A percentile compares a stretch with the other conserved stretches of the same genome.
Conservation (phyloP, 1,284 basidiomycete species). For the Ceratobasidium sp. region DNA sequence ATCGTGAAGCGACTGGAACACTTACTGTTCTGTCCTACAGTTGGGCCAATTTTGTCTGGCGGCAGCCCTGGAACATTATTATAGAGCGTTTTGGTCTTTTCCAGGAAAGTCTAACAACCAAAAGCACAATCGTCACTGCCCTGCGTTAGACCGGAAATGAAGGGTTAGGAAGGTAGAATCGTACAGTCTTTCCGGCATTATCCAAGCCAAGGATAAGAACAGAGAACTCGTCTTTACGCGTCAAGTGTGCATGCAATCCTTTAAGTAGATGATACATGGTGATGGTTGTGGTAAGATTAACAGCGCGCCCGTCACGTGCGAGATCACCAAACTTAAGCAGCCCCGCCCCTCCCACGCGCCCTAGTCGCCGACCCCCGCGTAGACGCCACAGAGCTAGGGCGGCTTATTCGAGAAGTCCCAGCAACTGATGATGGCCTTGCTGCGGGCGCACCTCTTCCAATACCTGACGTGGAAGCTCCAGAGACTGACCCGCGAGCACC, state of each 20-base stretch:
- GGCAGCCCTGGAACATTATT: constrained; percentile 85
- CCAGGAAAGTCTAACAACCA: constrained; percentile 78
- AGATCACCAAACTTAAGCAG: background rate
- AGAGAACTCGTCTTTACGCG: constrained; percentile 93
- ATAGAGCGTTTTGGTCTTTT: constrained; percentile 93
- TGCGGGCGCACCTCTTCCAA: constrained; percentile 28
- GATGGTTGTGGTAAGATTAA: constrained; percentile 8
- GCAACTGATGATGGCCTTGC: constrained; percentile 32
- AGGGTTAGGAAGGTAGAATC: constrained; percentile 49
- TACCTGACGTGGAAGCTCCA: constrained; percentile 2
- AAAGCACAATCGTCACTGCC: constrained; percentile 33
- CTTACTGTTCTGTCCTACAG: constrained; percentile 94
- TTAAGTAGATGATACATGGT: constrained; percentile 91
- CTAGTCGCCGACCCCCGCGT: constrained; percentile 22
- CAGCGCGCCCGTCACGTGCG: constrained; percentile 26
- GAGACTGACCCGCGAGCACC: background rate
- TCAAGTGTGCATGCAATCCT: constrained; percentile 89
- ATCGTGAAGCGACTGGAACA: constrained; percentile 28
- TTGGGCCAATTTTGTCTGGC: constrained; percentile 91
- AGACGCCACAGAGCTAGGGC: constrained; percentile 39
- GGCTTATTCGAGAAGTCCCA: constrained; percentile 28
- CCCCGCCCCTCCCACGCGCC: constrained; percentile 35
- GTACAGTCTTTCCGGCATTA: constrained; percentile 91
- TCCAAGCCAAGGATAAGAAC: constrained; percentile 87
- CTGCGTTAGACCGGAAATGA: constrained; percentile 12